Evolutionary conservation across 2,329 filamentous ascomycete genomes (phyloP).

Genomic region (Fusarium proliferatum): DNA sequence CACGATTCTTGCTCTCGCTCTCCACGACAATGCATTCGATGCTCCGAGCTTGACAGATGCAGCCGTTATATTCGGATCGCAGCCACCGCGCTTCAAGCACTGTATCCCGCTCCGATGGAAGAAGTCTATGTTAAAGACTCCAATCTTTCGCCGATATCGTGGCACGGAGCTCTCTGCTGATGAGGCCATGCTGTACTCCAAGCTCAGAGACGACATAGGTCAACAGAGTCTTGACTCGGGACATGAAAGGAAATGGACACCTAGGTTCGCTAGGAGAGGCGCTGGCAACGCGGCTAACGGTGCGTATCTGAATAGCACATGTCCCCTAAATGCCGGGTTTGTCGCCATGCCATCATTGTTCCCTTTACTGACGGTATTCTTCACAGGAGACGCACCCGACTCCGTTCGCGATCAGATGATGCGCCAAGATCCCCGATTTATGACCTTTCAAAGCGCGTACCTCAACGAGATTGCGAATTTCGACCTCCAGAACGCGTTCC

Average conservation of each 20-base stretch:
- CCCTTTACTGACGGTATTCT: background rate
- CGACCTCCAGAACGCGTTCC: conserved; percentile 46
- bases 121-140: conserved; percentile 42
- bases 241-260: conserved; percentile 7
- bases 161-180: conserved; percentile 17
- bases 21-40: conserved; percentile 43
- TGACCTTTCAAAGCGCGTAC: conserved; percentile 45
- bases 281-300: conserved; percentile 35
- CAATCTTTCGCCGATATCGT: conserved; percentile 37
- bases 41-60: conserved; percentile 28
- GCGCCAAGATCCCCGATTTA: conserved; percentile 43
- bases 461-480: conserved; percentile 44
- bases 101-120: conserved; percentile 41
- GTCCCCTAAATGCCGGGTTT: background rate
- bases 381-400: conserved; percentile 40
- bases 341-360: background rate
- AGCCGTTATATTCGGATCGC: background rate
- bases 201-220: conserved; percentile 41
- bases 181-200: conserved; percentile 41
- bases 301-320: background rate
- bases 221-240: conserved; percentile 38
- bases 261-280: conserved; percentile 22
- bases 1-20: conserved; percentile 41
- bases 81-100: too few relatives aligned
- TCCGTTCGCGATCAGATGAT: conserved; percentile 46